Percentiles rank a stretch among this genome's conserved stretches.
Evolutionary conservation across 2,329 filamentous ascomycete species (phyloP).

Genomic region (Fusarium mangiferae): DNA sequence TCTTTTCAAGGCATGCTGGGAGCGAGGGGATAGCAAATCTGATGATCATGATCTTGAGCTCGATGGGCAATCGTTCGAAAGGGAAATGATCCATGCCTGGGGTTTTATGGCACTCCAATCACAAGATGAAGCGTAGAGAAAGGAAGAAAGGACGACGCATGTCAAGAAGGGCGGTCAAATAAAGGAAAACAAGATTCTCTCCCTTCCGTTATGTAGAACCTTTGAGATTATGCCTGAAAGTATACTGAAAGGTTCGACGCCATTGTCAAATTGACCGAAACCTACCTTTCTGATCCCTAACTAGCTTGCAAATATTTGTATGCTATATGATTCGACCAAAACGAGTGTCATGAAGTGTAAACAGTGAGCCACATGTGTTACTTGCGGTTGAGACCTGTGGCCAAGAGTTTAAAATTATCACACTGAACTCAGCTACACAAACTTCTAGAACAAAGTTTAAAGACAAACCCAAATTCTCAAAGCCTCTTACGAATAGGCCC

Average conservation of each 20-base stretch:
- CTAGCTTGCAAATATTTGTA: accelerated
- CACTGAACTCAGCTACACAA: neutral
- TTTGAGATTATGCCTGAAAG: neutral
- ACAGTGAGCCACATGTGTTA: neutral
- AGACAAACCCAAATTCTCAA: no score
- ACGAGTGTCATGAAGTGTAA: neutral
- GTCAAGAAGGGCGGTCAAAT: no score
- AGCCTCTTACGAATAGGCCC: neutral
- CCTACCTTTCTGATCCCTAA: no score
- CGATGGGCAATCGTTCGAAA: neutral
- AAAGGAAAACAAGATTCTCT: no score
- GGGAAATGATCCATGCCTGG: neutral
- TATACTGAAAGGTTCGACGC: no score
- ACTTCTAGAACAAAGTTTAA: accelerated
- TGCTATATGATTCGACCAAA: accelerated
- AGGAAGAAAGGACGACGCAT: neutral
- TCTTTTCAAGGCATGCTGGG: no score
- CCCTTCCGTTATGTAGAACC: no score
- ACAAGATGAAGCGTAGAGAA: neutral
- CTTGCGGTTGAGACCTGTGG: neutral
- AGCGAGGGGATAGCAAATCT: neutral
- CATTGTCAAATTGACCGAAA: no score
- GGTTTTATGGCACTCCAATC: accelerated
- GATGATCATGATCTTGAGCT: neutral
- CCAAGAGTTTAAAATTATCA: no score